These are phyloP conservation scores for Schoenoplectus triqueter DNA, from an alignment of 202 grass and related monocot species.

Conservation along the genomic window DNA sequence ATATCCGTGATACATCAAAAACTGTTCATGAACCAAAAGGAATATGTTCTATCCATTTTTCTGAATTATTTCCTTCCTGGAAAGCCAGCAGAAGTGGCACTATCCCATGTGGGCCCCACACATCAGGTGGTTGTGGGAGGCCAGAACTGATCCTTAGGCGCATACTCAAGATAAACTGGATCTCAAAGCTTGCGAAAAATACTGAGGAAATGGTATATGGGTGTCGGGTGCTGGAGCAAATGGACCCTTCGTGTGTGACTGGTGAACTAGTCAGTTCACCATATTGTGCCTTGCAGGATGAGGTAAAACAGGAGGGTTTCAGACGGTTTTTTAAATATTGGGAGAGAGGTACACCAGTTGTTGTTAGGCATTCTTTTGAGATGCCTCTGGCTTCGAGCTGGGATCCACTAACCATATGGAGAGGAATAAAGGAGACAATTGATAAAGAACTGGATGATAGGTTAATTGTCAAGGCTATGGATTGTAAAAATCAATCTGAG, in stretches of 20 bases:
- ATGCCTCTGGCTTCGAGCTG: conserved; percentile 73
- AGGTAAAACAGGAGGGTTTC: conserved; percentile 68
- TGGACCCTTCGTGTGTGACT: conserved; percentile 49
- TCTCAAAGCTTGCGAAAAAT: conserved; percentile 80
- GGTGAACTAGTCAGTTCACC: conserved; percentile 43
- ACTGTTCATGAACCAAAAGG: conserved; percentile 38
- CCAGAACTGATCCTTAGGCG: conserved; percentile 81
- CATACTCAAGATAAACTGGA: conserved; percentile 98
- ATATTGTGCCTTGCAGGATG: conserved; percentile 61
- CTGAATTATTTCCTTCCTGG: conserved; percentile 78
- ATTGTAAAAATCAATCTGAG: conserved; percentile 69
- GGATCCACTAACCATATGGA: conserved; percentile 81
- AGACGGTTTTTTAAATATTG: conserved; percentile 81
- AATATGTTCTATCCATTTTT: conserved; percentile 50
- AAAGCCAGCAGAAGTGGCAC: conserved; percentile 67
- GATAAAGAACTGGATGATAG: conserved; percentile 74
- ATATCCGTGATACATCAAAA: conserved; percentile 62
- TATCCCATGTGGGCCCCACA: conserved; percentile 67
- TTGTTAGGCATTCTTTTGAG: conserved; percentile 80
- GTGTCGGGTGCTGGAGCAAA: conserved; percentile 63
- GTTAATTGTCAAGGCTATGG: conserved; percentile 71
- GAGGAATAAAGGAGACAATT: conserved; percentile 72
- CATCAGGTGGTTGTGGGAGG: conserved; percentile 75
- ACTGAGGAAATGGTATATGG: conserved; percentile 92
- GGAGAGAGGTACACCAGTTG: conserved; percentile 74